Evolutionary conservation across 495 filamentous ascomycete genomes (phyloP).

Genomic region (Tricharina praecox): DNA sequence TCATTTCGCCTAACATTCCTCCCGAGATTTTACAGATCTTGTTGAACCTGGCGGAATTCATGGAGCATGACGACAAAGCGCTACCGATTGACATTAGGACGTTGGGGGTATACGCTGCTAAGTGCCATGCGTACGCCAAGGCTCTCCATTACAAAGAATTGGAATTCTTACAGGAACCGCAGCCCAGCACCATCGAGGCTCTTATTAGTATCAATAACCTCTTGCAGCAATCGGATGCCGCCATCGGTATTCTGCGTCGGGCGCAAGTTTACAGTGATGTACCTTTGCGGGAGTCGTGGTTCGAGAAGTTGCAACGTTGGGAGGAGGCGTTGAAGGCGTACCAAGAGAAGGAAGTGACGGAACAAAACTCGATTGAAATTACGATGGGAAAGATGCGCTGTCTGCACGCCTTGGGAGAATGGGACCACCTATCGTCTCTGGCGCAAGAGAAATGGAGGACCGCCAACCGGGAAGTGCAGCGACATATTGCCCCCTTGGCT

Average conservation of each 20-base stretch:
- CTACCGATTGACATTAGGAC: constrained; percentile 92
- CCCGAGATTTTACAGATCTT: constrained; percentile 88
- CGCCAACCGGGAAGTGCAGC: constrained; percentile 64
- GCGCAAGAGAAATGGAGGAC: constrained; percentile 87
- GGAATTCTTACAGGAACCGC: constrained; percentile 94
- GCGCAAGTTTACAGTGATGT: constrained; percentile 91
- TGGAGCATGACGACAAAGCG: constrained; percentile 98
- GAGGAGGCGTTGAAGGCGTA: constrained; percentile 93
- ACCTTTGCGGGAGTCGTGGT: constrained; percentile 85
- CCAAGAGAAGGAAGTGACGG: constrained; percentile 51
- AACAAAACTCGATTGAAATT: constrained; percentile 61
- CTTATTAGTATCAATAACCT: constrained; percentile 98
- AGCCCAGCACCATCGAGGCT: constrained; percentile 85
- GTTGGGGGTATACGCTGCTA: constrained; percentile 77
- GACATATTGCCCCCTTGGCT: constrained; percentile 76
- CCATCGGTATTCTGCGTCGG: constrained; percentile 88
- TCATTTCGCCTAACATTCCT: constrained; percentile 81
- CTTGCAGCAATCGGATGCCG: constrained; percentile 89
- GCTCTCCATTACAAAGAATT: constrained; percentile 97
- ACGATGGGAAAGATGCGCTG: constrained; percentile 99
- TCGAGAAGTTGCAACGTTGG: constrained; percentile 94
- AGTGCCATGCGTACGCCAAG: constrained; percentile 95
- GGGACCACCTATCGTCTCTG: constrained; percentile 75
- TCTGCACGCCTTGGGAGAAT: constrained; percentile 90
- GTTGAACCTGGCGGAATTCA: constrained; percentile 93